These are phyloP conservation scores for Malassezia yamatoensis DNA, from an alignment of 1,284 basidiomycete species.

Conservation along the genomic window DNA sequence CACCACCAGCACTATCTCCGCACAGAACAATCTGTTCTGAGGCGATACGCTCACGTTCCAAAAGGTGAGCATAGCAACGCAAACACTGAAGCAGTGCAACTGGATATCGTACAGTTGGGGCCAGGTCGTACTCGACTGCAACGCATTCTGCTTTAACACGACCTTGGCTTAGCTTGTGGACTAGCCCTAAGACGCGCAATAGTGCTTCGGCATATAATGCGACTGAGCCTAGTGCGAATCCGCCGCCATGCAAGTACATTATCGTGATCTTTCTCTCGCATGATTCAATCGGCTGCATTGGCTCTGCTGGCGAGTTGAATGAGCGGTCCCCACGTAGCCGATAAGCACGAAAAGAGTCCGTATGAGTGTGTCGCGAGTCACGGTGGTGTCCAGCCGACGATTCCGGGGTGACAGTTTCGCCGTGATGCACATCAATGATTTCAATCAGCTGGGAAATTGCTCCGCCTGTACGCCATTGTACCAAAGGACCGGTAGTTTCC, in stretches of 20 bases:
- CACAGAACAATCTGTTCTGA: constrained; percentile 34
- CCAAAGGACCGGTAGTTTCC: constrained; percentile 42
- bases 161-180: constrained; percentile 21
- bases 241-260: constrained; percentile 42
- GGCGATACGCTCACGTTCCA: constrained; percentile 38
- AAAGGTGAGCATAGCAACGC: constrained; percentile 43
- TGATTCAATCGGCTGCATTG: not conserved
- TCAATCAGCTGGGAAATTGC: constrained; percentile 27
- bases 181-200: constrained; percentile 37
- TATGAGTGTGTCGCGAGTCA: constrained; percentile 4
- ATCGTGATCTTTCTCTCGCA: constrained; percentile 11
- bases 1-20: constrained; percentile 44
- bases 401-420: not conserved
- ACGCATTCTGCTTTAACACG: constrained; percentile 23
- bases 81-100: constrained; percentile 39
- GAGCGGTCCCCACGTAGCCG: constrained; percentile 27
- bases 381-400: not conserved
- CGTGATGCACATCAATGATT: constrained; percentile 20
- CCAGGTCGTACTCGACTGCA: constrained; percentile 43
- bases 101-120: constrained; percentile 36
- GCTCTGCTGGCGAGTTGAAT: constrained; percentile 9
- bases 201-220: constrained; percentile 46
- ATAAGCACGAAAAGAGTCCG: constrained; percentile 29
- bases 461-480: constrained; percentile 38
- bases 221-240: constrained; percentile 44